Evolutionary conservation across 164 flowering plant genomes (phyloP).

Genomic region (Sedum album): DNA sequence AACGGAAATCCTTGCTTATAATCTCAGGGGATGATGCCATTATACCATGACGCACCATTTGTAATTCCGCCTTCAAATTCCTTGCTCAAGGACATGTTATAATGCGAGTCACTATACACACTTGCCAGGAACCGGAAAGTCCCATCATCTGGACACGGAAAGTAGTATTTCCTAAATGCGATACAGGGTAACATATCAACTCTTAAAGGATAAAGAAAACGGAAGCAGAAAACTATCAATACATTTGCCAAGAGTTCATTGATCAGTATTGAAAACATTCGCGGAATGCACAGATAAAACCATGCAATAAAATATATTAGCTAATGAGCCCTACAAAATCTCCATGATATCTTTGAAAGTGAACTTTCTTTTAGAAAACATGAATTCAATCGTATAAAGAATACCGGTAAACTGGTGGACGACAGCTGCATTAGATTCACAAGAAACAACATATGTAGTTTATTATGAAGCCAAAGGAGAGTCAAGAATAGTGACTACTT

Average conservation of each 20-base stretch:
- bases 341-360: not conserved
- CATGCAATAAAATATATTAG: not conserved
- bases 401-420: not conserved
- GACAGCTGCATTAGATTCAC: not conserved
- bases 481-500: not conserved
- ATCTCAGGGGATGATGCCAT: not conserved
- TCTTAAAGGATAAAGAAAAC: not conserved
- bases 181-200: not conserved
- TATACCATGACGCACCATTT: constrained; percentile 91
- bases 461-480: not conserved
- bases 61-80: constrained; percentile 88
- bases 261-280: too few species aligned
- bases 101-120: constrained; percentile 71
- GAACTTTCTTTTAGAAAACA: not conserved
- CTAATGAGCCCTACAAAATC: not conserved
- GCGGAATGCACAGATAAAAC: too few species aligned
- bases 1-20: not conserved
- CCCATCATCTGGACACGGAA: constrained; percentile 83
- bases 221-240: not conserved
- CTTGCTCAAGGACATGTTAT: constrained; percentile 79
- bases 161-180: constrained; percentile 61
- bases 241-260: too few species aligned
- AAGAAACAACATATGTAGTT: not conserved
- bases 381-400: not conserved
- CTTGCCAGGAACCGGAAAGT: constrained; percentile 78